Base-by-base conservation (phyloP, 108 stramenopile genomes). In the Skeletonema grethae region DNA sequence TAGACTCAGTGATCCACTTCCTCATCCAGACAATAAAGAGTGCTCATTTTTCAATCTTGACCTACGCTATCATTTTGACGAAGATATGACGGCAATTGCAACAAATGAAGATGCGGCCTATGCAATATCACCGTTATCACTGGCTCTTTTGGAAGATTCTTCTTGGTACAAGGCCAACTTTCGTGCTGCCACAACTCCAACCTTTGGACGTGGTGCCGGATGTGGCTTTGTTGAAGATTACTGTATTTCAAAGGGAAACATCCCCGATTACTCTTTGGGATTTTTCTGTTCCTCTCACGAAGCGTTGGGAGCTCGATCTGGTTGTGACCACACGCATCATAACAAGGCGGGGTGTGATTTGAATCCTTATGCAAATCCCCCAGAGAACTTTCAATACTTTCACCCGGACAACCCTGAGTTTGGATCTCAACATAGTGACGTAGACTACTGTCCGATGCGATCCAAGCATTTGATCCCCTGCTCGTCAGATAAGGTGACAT, bases 151-250 rank as follows among this genome's bases (percentile, higher is more conserved):
- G 45, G 79, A 80, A 46, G 83, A 84, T 69, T 76, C 72, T 35
- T 75, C 73, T 18, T 84, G 83, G 79, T 84, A 84, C 70, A 83
- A 85, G 59, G 90, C 90, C 0, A 88, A 92, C 65, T 80, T 72
- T 66, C 60, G 63, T 5, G 63, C 15, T 5, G 57, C 74, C 36
- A 74, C 72, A 1, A 61, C 71, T n/a, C 66, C 79, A 24, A 50
- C 67, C 22, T 84, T 80, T 72, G 83, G 79, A 2, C 61, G 75
- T 0, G 79, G 79, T 8, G 79, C 75, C 45, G 83, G 83, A 7
- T 84, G 83, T 63, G 83, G 69, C 10, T 84, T 84, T 29, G 59
- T 84, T 4, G 69, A 76, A 63, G 65, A 64, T 8, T 53, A 84
- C n/a, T 84, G 83, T n/a, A 28, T 84, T 36, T 67, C 62, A 3